Conservation (phyloP, 208 protist genomes). For the Trypanosoma rangeli region DNA sequence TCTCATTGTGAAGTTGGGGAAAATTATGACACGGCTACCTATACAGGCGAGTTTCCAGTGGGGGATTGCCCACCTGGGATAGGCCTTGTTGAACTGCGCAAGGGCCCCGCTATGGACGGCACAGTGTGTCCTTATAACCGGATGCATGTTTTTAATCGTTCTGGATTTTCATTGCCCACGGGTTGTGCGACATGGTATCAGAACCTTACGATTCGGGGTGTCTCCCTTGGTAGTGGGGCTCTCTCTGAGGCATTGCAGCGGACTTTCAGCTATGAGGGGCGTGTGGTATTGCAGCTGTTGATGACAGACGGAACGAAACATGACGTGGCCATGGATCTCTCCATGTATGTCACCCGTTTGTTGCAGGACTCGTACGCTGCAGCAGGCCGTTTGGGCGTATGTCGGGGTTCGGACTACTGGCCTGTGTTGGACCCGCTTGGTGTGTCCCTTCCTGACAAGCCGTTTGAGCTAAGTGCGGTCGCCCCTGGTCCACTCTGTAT, state of each 20-base stretch:
- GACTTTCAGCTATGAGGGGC: conserved; percentile 63
- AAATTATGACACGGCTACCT: conserved; percentile 38
- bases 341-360: conserved; percentile 69
- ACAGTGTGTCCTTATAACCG: conserved; percentile 40
- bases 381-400: conserved; percentile 50
- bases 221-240: conserved; percentile 55
- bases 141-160: conserved; percentile 66
- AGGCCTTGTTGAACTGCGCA: conserved; percentile 58
- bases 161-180: conserved; percentile 65
- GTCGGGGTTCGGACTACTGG: conserved; percentile 75
- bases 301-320: conserved; percentile 54
- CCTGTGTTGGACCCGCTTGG: conserved; percentile 83
- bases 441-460: conserved; percentile 54
- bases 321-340: conserved; percentile 47
- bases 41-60: conserved; percentile 54
- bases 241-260: conserved; percentile 42
- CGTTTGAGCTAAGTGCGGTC: conserved; percentile 50
- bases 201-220: conserved; percentile 81
- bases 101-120: conserved; percentile 57
- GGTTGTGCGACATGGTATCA: conserved; percentile 66
- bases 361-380: conserved; percentile 42
- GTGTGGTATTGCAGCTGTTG: conserved; percentile 57
- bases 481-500: conserved; percentile 48
- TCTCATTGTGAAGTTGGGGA: conserved; percentile 33
- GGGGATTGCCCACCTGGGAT: conserved; percentile 56